Conservation (phyloP, 2,329 filamentous ascomycete genomes). For the Bipolaris gigantea region DNA sequence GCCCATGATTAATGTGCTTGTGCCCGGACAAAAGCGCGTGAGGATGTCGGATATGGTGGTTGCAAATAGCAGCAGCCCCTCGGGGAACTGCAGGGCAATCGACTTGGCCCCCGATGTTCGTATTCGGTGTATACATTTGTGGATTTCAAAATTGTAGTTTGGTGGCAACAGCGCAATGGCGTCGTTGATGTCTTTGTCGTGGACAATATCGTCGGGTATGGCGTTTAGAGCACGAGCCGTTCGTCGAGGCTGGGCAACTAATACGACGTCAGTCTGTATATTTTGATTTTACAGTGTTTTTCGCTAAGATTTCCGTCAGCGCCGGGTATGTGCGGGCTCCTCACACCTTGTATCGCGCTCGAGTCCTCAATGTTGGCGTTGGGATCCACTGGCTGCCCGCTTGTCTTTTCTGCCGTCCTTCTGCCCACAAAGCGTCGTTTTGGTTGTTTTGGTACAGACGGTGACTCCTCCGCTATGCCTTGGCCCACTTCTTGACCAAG, state of each 20-base stretch:
- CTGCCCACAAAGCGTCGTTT: conserved; percentile 92
- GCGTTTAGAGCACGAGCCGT: conserved; percentile 84
- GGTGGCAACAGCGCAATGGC: conserved; percentile 83
- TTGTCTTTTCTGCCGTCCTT: conserved; percentile 65
- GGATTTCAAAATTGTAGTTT: conserved; percentile 99
- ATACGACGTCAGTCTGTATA: conserved; percentile 3
- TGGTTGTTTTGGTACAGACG: conserved; percentile 65
- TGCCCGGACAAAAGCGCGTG: conserved; percentile 87
- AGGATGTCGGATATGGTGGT: conserved; percentile 98
- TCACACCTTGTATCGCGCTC: conserved; percentile 69
- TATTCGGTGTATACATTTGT: conserved; percentile 96
- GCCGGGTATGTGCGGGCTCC: conserved; percentile 10
- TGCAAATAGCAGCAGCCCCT: conserved; percentile 91
- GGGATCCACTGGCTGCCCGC: conserved; percentile 47
- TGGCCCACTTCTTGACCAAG: conserved; percentile 70
- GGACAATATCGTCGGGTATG: conserved; percentile 81
- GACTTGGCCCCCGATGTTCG: conserved; percentile 75
- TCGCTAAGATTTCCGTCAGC: neutral
- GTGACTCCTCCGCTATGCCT: conserved; percentile 58
- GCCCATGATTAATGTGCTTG: conserved; percentile 96
- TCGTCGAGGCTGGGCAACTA: conserved; percentile 72
- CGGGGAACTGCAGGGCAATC: conserved; percentile 95
- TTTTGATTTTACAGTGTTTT: neutral
- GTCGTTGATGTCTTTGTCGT: conserved; percentile 81
- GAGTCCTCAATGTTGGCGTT: conserved; percentile 60